phyloP scores from a whole-genome alignment of 768 basidiomycete species.

The Lactarius tabidus region DNA sequence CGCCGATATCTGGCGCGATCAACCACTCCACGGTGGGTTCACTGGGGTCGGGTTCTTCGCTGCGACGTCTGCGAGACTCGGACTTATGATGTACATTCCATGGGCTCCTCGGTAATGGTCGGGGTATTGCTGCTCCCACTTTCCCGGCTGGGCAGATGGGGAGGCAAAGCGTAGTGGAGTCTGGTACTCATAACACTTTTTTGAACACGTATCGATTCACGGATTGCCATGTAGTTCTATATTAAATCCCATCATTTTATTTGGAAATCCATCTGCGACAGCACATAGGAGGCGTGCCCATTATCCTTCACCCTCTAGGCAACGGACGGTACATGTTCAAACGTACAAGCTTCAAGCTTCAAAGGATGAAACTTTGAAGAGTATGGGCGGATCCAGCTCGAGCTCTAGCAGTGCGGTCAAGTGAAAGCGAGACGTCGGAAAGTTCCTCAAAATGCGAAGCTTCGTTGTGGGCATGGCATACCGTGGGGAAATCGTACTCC shows the following conservation, averaged over 20 bases:
- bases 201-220: not conserved
- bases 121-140: not conserved
- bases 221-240: no score
- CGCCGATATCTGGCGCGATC: constrained; percentile 73
- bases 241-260: no score
- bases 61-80: constrained; percentile 18
- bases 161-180: not conserved
- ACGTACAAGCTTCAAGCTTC: no score
- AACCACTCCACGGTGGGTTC: constrained; percentile 48
- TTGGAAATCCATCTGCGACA: no score
- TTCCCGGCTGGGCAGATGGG: not conserved
- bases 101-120: constrained; percentile 1
- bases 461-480: constrained; percentile 1
- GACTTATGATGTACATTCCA: not conserved
- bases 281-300: not conserved
- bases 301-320: not conserved
- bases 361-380: not conserved
- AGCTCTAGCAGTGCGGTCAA: not conserved
- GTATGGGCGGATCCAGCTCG: not conserved
- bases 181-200: no score
- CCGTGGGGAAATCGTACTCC: not conserved
- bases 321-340: no score
- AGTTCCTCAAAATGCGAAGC: constrained; percentile 7
- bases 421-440: not conserved
- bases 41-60: constrained; percentile 52